Percentiles rank a stretch among this genome's conserved stretches.
Evolutionary conservation across 2,329 filamentous ascomycete genomes (phyloP).

Genomic region (Cladosporium cucumerinum): DNA sequence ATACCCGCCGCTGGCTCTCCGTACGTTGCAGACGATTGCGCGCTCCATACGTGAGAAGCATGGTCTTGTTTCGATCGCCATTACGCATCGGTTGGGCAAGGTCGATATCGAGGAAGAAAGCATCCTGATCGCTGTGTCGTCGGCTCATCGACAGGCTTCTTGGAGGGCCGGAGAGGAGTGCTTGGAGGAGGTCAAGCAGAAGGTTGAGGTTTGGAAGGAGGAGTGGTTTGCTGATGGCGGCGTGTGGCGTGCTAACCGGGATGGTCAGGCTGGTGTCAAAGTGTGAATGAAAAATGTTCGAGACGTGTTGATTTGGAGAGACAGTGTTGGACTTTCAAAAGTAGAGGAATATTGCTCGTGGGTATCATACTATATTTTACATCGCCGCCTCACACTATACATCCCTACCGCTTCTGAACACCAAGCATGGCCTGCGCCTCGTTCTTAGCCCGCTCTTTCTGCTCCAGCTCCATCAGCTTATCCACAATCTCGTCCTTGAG

Average conservation of each 20-base stretch:
- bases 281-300: slow-evolving; percentile 14
- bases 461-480: slow-evolving; percentile 24
- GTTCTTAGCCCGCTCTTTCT: slow-evolving; percentile 20
- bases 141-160: slow-evolving; percentile 76
- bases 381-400: background rate
- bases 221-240: slow-evolving; percentile 81
- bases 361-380: slow-evolving; percentile 13
- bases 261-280: slow-evolving; percentile 58
- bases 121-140: slow-evolving; percentile 81
- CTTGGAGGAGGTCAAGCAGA: slow-evolving; percentile 78
- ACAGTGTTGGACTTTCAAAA: background rate
- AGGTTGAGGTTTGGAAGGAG: slow-evolving; percentile 91
- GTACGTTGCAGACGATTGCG: slow-evolving; percentile 65
- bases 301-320: too few species aligned
- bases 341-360: background rate
- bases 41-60: slow-evolving; percentile 58
- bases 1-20: slow-evolving; percentile 67
- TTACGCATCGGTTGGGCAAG: slow-evolving; percentile 78
- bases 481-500: slow-evolving; percentile 31
- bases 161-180: slow-evolving; percentile 89
- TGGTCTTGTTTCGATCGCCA: slow-evolving; percentile 67
- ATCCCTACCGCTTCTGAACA: slow-evolving; percentile 1
- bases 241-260: slow-evolving; percentile 84
- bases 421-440: slow-evolving; percentile 7
- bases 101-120: slow-evolving; percentile 92